Conservation (phyloP, 1,284 basidiomycete genomes). For the Cryptococcus sp. region DNA sequence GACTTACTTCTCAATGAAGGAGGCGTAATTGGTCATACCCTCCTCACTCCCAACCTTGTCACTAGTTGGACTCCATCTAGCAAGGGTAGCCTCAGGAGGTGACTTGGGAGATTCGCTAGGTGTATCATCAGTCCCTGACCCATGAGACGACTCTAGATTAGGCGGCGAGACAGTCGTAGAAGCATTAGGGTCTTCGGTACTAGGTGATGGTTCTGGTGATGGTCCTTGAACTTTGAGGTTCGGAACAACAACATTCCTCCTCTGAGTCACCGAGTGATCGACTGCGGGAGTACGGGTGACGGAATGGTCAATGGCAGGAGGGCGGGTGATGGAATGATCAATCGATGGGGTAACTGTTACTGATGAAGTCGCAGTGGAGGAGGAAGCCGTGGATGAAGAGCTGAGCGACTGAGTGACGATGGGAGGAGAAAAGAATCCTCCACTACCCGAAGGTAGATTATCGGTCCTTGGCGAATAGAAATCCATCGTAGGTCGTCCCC, state of each 20-base stretch:
- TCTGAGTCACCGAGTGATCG: too few relatives aligned
- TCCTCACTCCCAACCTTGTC: slow-evolving; percentile 15
- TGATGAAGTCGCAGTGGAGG: too few relatives aligned
- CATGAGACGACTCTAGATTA: slow-evolving; percentile 20
- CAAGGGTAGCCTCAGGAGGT: slow-evolving; percentile 25
- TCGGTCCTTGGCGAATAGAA: slow-evolving; percentile 40
- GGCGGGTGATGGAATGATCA: too few relatives aligned
- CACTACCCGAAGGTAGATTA: background rate
- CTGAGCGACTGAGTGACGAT: slow-evolving; percentile 3
- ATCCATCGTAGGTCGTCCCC: slow-evolving; percentile 9
- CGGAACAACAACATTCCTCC: slow-evolving; percentile 9
- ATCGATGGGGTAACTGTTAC: too few relatives aligned
- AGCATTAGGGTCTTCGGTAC: slow-evolving; percentile 1
- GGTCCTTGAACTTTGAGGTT: slow-evolving; percentile 21
- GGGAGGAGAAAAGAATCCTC: background rate
- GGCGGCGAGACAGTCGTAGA: slow-evolving; percentile 23
- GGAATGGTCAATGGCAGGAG: too few relatives aligned
- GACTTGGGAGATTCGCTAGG: slow-evolving; percentile 37
- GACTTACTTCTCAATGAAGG: slow-evolving; percentile 47
- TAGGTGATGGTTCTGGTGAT: slow-evolving; percentile 16
- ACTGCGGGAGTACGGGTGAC: too few relatives aligned
- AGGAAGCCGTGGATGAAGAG: too few relatives aligned
- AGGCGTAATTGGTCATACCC: slow-evolving; percentile 37
- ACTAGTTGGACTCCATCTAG: slow-evolving; percentile 26
- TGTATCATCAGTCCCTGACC: slow-evolving; percentile 17